These are phyloP conservation scores for Colletotrichum sidae DNA, from an alignment of 2,329 filamentous ascomycete genomes.

Conservation along the genomic window DNA sequence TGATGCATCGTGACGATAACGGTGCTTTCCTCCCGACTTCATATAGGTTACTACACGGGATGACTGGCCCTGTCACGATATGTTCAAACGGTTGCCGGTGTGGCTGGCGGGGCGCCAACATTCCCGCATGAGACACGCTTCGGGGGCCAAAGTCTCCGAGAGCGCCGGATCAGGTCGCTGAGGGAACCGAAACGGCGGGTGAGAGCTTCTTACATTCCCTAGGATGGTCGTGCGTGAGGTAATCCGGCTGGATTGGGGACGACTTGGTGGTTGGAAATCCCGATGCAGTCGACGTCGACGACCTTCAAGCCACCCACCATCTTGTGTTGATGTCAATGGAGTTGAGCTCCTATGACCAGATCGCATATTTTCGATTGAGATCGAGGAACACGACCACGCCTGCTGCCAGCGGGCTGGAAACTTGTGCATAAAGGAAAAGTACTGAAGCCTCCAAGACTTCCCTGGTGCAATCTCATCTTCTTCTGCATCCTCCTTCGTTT, in stretches of 20 bases:
- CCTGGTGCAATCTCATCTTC: no score
- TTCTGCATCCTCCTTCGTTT: no score
- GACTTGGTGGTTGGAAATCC: constrained; percentile 19
- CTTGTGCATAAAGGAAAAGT: no score
- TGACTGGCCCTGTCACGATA: constrained; percentile 21
- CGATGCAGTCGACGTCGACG: background rate
- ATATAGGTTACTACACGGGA: constrained; percentile 20
- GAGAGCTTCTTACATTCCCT: constrained; percentile 16
- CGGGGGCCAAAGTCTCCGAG: background rate
- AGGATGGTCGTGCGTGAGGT: background rate
- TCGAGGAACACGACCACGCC: no score
- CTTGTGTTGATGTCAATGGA: background rate
- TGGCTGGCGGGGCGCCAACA: constrained; percentile 28
- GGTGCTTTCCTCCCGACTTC: background rate
- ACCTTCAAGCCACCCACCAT: background rate
- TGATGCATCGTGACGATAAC: background rate
- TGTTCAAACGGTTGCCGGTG: constrained; percentile 17
- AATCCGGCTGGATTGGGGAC: background rate
- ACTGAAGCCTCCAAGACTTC: no score
- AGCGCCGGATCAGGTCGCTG: background rate
- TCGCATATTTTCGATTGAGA: no score
- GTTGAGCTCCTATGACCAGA: no score
- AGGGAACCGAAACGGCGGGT: constrained; percentile 8
- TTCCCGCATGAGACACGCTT: constrained; percentile 19
- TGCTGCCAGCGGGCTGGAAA: no score